Conservation (phyloP, 2,329 filamentous ascomycete genomes). For the Nemania diffusa region DNA sequence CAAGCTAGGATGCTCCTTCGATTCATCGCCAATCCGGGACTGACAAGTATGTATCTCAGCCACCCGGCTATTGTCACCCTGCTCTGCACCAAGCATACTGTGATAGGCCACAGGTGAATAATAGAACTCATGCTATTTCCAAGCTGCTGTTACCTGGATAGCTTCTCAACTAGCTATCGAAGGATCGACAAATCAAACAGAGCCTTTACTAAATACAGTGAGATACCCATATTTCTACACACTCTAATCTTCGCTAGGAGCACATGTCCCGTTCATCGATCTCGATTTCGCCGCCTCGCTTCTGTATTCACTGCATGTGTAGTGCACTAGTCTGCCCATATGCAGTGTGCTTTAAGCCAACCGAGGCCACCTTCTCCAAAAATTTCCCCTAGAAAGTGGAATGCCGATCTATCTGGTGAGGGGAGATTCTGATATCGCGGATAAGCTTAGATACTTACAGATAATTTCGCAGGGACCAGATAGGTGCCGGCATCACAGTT, state of each 20-base stretch:
- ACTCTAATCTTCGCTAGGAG: slow-evolving; percentile 30
- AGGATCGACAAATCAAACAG: neutral
- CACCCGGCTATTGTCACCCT: neutral
- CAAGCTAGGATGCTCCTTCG: neutral
- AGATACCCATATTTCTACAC: slow-evolving; percentile 9
- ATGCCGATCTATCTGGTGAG: slow-evolving; percentile 10
- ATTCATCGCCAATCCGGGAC: neutral
- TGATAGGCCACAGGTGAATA: neutral
- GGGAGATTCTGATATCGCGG: slow-evolving; percentile 3
- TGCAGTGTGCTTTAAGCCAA: slow-evolving; percentile 20
- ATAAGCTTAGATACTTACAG: slow-evolving; percentile 7
- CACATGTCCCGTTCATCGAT: slow-evolving; percentile 25
- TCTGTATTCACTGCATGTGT: neutral
- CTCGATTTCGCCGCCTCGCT: slow-evolving; percentile 9
- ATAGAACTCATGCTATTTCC: neutral
- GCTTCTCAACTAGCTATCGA: neutral
- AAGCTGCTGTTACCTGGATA: neutral
- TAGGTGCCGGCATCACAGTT: neutral
- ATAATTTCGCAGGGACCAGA: neutral
- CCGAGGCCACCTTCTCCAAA: slow-evolving; percentile 19
- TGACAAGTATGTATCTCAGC: neutral
- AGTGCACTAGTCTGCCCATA: slow-evolving; percentile 6
- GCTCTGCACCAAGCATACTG: neutral
- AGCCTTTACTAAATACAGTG: slow-evolving; percentile 2
- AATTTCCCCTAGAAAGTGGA: slow-evolving; percentile 1